phyloP scores from a whole-genome alignment of 768 basidiomycete genomes.

The Pleurotus pulmonarius region DNA sequence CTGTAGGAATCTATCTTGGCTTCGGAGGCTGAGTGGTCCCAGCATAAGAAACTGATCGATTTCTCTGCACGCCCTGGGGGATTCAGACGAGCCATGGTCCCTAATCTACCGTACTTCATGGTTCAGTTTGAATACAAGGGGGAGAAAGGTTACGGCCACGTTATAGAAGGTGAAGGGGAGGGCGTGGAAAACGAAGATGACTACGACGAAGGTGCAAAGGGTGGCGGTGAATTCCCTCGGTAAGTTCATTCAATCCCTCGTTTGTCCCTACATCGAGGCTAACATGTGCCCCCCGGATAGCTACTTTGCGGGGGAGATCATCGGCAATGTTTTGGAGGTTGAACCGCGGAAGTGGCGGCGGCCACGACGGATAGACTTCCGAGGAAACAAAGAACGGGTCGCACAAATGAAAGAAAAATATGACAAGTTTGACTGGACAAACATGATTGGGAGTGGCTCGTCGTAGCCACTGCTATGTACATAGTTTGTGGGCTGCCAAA shows the following conservation, averaged over 20 bases:
- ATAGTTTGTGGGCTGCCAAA: not conserved
- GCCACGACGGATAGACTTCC: constrained; percentile 70
- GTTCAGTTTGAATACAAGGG: constrained; percentile 98
- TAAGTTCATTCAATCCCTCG: constrained; percentile 30
- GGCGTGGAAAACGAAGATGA: constrained; percentile 56
- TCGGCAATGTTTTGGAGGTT: constrained; percentile 85
- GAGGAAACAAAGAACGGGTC: constrained; percentile 68
- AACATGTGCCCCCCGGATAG: constrained; percentile 32
- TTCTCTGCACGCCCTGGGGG: constrained; percentile 89
- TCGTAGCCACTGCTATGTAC: not conserved
- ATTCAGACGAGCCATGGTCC: constrained; percentile 92
- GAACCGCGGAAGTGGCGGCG: constrained; percentile 85
- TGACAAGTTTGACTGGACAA: constrained; percentile 78
- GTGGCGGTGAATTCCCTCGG: constrained; percentile 89
- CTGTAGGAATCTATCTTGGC: constrained; percentile 85
- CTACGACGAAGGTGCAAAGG: constrained; percentile 83
- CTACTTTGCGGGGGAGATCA: constrained; percentile 93
- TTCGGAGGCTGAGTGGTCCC: constrained; percentile 96
- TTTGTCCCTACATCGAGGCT: not conserved
- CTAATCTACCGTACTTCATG: constrained; percentile 98
- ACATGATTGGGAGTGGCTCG: constrained; percentile 46
- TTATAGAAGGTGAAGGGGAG: constrained; percentile 87
- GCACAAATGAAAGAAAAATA: constrained; percentile 71
- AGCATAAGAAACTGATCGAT: constrained; percentile 96
- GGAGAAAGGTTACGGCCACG: constrained; percentile 96